A percentile compares a stretch with the other conserved stretches of the same genome.
Conservation (phyloP, 805 yeast genomes). For the Candida sakaeoensis region DNA sequence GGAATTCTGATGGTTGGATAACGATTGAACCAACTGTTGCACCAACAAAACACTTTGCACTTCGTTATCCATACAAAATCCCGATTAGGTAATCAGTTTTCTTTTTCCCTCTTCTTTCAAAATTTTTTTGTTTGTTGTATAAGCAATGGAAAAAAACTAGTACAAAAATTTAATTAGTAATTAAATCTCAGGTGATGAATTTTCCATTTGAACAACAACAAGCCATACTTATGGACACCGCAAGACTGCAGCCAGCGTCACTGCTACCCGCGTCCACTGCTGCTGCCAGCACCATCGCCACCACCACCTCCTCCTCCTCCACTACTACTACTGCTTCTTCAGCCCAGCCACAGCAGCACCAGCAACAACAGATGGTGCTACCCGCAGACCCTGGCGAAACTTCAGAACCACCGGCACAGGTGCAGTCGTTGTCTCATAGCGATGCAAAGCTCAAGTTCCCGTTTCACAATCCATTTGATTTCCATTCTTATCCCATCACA, state of each 20-base stretch:
- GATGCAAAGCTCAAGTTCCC: conserved; percentile 9
- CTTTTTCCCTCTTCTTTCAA: background rate
- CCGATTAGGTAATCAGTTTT: background rate
- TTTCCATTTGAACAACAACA: background rate
- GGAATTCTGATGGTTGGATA: background rate
- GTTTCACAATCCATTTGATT: conserved; percentile 37
- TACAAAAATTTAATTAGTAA: background rate
- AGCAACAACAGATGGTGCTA: background rate
- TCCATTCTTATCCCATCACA: conserved; percentile 39
- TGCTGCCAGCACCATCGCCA: background rate
- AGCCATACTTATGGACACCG: background rate
- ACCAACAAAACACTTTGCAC: background rate
- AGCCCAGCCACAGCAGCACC: background rate
- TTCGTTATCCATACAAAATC: conserved; percentile 3
- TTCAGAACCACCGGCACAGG: background rate
- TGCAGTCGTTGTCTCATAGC: background rate
- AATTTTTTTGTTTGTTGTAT: too few relatives aligned
- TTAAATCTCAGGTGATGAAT: background rate
- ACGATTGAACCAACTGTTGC: conserved; percentile 2
- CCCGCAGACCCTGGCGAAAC: background rate
- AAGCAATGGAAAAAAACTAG: background rate
- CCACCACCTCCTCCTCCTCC: background rate
- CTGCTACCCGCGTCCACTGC: background rate
- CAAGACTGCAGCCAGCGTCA: background rate
- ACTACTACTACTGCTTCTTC: background rate